A percentile compares a stretch with the other conserved stretches of the same genome.
phyloP scores from a whole-genome alignment of 495 filamentous ascomycete genomes.

The Hypoxylon fuscum region DNA sequence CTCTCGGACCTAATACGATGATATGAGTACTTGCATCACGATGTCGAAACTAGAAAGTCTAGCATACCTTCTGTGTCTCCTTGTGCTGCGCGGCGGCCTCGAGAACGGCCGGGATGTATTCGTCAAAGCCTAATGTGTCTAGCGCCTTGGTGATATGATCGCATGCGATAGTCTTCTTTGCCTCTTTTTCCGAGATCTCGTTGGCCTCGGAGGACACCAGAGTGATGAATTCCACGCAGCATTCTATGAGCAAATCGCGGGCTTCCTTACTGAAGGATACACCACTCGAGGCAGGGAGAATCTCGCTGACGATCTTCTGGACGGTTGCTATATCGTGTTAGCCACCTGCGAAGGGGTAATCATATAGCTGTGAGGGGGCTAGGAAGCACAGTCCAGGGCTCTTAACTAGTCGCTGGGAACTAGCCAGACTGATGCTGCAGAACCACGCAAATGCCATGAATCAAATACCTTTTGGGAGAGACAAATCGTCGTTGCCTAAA shows the following conservation, averaged over 20 bases:
- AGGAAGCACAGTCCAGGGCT: neutral
- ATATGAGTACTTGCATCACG: conserved; percentile 1
- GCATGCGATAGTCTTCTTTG: conserved; percentile 97
- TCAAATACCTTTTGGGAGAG: conserved; percentile 85
- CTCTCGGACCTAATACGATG: conserved; percentile 76
- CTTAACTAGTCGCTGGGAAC: too few species aligned
- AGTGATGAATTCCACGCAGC: conserved; percentile 99
- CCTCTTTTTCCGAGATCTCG: conserved; percentile 96
- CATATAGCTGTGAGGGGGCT: too few species aligned
- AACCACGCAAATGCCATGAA: neutral
- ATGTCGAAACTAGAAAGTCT: neutral
- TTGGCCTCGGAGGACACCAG: conserved; percentile 97
- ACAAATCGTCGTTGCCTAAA: conserved; percentile 87
- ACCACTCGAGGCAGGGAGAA: conserved; percentile 73
- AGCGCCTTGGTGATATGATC: conserved; percentile 96
- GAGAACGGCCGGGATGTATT: conserved; percentile 86
- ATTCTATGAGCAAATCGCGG: conserved; percentile 94
- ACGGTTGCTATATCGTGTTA: conserved; percentile 76
- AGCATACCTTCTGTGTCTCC: conserved; percentile 84
- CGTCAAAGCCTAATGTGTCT: conserved; percentile 86
- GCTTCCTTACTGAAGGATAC: conserved; percentile 89
- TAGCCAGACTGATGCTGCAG: neutral
- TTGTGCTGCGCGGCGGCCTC: conserved; percentile 91
- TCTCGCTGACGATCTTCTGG: conserved; percentile 96
- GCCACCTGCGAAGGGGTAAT: conserved; percentile 2